A percentile compares a stretch with the other conserved stretches of the same genome.
phyloP scores from a whole-genome alignment of 805 yeast species.

The Kodamaea neixiangensis region DNA sequence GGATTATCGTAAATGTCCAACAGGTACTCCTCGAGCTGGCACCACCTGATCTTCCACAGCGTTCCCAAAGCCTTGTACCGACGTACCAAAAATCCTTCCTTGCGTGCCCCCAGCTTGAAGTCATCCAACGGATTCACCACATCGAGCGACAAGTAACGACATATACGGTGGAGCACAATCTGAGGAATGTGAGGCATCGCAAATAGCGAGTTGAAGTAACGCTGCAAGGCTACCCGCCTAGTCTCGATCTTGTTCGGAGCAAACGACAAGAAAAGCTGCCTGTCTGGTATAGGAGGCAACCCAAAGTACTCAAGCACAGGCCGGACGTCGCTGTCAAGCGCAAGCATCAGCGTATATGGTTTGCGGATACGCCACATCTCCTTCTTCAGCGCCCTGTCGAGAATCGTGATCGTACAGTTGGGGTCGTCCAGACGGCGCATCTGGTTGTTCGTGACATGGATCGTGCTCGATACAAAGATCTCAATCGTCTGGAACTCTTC shows the following conservation, averaged over 20 bases:
- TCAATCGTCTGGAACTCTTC: conserved; percentile 54
- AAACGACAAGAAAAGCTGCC: conserved; percentile 53
- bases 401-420: conserved; percentile 58
- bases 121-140: conserved; percentile 61
- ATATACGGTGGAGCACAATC: conserved; percentile 51
- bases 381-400: conserved; percentile 59
- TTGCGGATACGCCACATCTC: conserved; percentile 79
- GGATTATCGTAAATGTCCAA: conserved; percentile 59
- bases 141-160: conserved; percentile 68
- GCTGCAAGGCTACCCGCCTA: conserved; percentile 56
- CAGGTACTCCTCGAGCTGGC: conserved; percentile 60
- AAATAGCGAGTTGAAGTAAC: conserved; percentile 60
- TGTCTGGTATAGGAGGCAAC: conserved; percentile 68
- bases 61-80: conserved; percentile 63
- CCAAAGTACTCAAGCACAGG: conserved; percentile 51
- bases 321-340: conserved; percentile 63
- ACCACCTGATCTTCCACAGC: conserved; percentile 70
- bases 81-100: conserved; percentile 66
- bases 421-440: conserved; percentile 57
- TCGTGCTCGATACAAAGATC: conserved; percentile 51
- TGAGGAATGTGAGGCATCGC: conserved; percentile 59
- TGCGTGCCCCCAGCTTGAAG: conserved; percentile 51
- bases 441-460: conserved; percentile 34
- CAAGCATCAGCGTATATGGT: conserved; percentile 56
- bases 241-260: conserved; percentile 66